phyloP scores from a whole-genome alignment of 495 filamentous ascomycete genomes.

The Tuber umbilicatum region DNA sequence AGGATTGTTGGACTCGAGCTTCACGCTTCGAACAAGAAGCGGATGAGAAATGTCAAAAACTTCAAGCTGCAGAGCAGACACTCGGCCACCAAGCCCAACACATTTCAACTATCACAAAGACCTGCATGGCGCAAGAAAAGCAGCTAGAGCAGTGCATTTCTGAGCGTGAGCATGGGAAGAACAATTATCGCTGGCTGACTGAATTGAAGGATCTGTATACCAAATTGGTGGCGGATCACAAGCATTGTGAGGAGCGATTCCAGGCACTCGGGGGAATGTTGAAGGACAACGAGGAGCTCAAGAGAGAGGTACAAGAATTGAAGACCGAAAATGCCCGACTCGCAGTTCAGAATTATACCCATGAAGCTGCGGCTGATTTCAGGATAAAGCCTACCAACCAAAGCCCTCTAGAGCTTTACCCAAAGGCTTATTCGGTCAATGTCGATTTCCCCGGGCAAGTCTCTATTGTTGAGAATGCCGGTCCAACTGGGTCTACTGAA shows the following conservation, averaged over 20 bases:
- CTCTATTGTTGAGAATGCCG: neutral
- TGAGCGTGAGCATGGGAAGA: neutral
- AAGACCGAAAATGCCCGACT: neutral
- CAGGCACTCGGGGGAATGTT: neutral
- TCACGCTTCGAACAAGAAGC: neutral
- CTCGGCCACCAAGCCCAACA: neutral
- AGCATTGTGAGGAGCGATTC: neutral
- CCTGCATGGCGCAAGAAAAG: neutral
- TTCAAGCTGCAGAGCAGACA: neutral
- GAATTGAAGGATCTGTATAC: neutral
- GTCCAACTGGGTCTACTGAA: neutral
- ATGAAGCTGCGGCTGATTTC: neutral
- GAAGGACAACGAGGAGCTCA: neutral
- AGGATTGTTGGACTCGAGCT: neutral
- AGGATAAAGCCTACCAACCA: neutral
- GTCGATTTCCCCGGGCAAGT: neutral
- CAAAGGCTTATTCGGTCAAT: neutral
- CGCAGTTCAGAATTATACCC: neutral
- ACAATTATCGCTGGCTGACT: constrained; percentile 1
- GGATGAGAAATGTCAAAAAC: neutral
- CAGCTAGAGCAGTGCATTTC: neutral
- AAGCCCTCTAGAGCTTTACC: neutral
- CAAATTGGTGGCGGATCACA: neutral
- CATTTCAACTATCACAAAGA: neutral
- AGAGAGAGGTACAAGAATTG: neutral